These are phyloP conservation scores for Leptographium wingfieldii DNA, from an alignment of 2,329 filamentous ascomycete genomes.

Conservation along the genomic window DNA sequence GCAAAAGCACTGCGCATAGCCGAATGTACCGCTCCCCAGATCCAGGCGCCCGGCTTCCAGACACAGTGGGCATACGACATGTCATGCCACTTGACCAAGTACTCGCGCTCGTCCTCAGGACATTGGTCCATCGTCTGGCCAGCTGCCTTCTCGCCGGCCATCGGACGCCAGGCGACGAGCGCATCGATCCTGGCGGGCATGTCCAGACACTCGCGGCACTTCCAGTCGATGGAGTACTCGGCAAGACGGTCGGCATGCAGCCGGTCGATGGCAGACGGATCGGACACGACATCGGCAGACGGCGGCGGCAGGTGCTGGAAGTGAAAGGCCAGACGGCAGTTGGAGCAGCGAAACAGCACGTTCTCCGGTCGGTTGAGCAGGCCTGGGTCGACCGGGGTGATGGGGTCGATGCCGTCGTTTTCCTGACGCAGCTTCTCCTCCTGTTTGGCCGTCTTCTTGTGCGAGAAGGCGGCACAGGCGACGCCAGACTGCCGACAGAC, in stretches of 20 bases:
- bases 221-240: conserved; percentile 65
- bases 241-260: conserved; percentile 47
- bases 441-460: conserved; percentile 59
- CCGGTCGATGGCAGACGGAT: conserved; percentile 24
- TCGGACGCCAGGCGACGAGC: conserved; percentile 81
- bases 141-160: conserved; percentile 15
- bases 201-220: conserved; percentile 64
- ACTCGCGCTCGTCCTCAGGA: conserved; percentile 74
- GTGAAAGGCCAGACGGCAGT: conserved; percentile 71
- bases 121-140: conserved; percentile 42
- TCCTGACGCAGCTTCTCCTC: conserved; percentile 74
- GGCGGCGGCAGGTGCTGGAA: conserved; percentile 62
- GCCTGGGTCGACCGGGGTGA: conserved; percentile 46
- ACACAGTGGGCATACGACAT: conserved; percentile 69
- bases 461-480: conserved; percentile 64
- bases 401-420: conserved; percentile 67
- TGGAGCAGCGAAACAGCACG: conserved; percentile 70
- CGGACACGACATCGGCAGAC: conserved; percentile 14
- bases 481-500: conserved; percentile 51
- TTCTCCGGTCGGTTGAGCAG: conserved; percentile 65
- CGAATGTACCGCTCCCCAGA: conserved; percentile 55
- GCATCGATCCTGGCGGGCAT: conserved; percentile 52
- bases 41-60: conserved; percentile 87
- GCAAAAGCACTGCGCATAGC: conserved; percentile 63
- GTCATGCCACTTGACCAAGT: conserved; percentile 77